phyloP scores from a whole-genome alignment of 2,329 filamentous ascomycete genomes.

The Epichloe aotearoae region DNA sequence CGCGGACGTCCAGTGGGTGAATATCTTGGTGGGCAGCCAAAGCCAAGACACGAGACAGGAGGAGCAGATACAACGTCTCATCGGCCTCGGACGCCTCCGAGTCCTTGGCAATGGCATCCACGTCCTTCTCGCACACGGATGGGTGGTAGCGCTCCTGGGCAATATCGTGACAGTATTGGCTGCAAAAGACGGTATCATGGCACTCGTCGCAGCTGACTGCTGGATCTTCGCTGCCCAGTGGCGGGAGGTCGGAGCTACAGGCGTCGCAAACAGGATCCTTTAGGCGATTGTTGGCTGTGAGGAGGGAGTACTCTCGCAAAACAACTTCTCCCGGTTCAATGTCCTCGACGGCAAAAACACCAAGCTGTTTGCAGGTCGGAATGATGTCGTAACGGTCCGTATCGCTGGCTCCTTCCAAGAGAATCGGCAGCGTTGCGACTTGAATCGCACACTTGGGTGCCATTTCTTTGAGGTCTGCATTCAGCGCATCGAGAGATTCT shows the following conservation, averaged over 20 bases:
- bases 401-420: constrained; percentile 44
- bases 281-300: constrained; percentile 80
- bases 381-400: constrained; percentile 36
- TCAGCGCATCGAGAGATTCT: constrained; percentile 58
- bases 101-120: constrained; percentile 53
- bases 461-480: constrained; percentile 51
- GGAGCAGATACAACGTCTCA: constrained; percentile 48
- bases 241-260: constrained; percentile 62
- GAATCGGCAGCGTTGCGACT: constrained; percentile 59
- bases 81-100: constrained; percentile 45
- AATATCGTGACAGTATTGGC: constrained; percentile 41
- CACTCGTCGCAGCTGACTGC: constrained; percentile 46
- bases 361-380: constrained; percentile 61
- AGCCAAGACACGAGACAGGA: constrained; percentile 50
- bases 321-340: constrained; percentile 65
- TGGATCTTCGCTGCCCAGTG: constrained; percentile 33
- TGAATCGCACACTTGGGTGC: constrained; percentile 74
- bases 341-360: constrained; percentile 76
- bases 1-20: constrained; percentile 50
- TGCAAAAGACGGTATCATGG: constrained; percentile 54
- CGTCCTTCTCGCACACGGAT: constrained; percentile 51
- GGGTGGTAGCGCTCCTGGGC: constrained; percentile 50
- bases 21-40: constrained; percentile 46
- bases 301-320: constrained; percentile 67
- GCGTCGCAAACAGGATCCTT: constrained; percentile 84